Percentiles rank a stretch among this genome's conserved stretches.
Conservation (phyloP, 1,284 basidiomycete species). For the Rhodofomes roseus region DNA sequence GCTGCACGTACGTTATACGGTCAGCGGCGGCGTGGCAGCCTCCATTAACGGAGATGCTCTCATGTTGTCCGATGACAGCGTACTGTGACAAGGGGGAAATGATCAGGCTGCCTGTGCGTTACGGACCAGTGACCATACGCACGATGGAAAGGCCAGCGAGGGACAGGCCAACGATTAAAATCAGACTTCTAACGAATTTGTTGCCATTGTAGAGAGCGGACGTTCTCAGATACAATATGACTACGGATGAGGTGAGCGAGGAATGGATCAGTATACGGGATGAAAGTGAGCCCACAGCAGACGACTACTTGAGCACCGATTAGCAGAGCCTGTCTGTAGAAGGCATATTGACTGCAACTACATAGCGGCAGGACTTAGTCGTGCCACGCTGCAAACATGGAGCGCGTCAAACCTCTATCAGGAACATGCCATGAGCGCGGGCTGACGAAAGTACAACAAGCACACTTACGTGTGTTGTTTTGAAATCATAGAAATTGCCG, state of each 20-base stretch:
- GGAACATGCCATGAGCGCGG: neutral
- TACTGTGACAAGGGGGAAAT: constrained; percentile 8
- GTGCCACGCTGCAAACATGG: no score
- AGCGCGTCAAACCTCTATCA: neutral
- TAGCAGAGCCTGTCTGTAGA: constrained; percentile 26
- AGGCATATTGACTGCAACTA: constrained; percentile 24
- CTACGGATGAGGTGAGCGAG: constrained; percentile 10
- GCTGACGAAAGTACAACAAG: neutral
- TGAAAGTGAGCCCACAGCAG: constrained; percentile 17
- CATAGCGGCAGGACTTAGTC: neutral
- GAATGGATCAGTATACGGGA: neutral
- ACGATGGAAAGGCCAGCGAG: constrained; percentile 21
- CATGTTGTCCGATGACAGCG: constrained; percentile 20
- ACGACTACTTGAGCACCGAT: constrained; percentile 27
- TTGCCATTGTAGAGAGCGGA: constrained; percentile 24
- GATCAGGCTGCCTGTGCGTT: neutral
- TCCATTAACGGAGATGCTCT: constrained; percentile 15
- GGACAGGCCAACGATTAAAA: constrained; percentile 13
- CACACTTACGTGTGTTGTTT: constrained; percentile 15
- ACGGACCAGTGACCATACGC: constrained; percentile 3
- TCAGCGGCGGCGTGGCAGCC: constrained; percentile 23
- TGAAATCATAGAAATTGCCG: constrained; percentile 24
- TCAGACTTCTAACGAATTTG: constrained; percentile 16
- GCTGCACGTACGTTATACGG: constrained; percentile 16
- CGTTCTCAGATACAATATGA: constrained; percentile 23